Base-by-base conservation (phyloP, 2,329 filamentous ascomycete genomes). In the Waltergamsia citrina region DNA sequence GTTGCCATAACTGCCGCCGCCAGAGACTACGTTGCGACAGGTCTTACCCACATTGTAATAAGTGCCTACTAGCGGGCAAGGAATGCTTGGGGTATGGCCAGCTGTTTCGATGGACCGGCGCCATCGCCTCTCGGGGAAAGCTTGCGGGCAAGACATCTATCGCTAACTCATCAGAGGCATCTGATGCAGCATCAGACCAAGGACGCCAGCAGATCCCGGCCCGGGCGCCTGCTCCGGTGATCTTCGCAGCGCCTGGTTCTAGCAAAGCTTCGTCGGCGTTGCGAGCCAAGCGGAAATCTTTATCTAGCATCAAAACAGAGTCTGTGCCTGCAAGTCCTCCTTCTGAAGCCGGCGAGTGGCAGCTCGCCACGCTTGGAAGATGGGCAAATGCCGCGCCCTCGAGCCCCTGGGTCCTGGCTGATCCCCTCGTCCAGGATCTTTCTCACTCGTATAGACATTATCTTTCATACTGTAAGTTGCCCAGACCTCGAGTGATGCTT, bases 1-100 rank as follows among this genome's bases (percentile, higher is more conserved):
- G 55, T 28, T 73, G 69, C 47, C 69, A 73, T 54, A 72, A 70
- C 53, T 73, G 69, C 49, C 63, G 68, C 33, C 65, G 66, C 35
- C 62, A 62, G 40, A 61, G 69, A 36, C 63, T 69, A 49, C 65
- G 65, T 42, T 73, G 69, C 51, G 69, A 73, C 45, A 60, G 64
- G 33, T 62, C 66, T 23, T 52, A 65, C 29, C 68, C 68, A 32
- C 59, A 61, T 40, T 72, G 69, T 50, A 60, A 63, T 44, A 72
- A 72, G 54, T 72, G 68, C 40, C 44, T 55, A 34, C 56, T 57
- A 27, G 57, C 62, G 14, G 67, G 66, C 22, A 56, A 62, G 41
- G 65, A 71, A 41, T 73, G 69, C 42, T 59, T 71, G 23, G 69
- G 69, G 22, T 72, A 72, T 40, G 65, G 65, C 25, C 65, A 66